These are phyloP conservation scores for Leptographium lundbergii DNA, from an alignment of 2,329 filamentous ascomycete species.

Conservation along the genomic window DNA sequence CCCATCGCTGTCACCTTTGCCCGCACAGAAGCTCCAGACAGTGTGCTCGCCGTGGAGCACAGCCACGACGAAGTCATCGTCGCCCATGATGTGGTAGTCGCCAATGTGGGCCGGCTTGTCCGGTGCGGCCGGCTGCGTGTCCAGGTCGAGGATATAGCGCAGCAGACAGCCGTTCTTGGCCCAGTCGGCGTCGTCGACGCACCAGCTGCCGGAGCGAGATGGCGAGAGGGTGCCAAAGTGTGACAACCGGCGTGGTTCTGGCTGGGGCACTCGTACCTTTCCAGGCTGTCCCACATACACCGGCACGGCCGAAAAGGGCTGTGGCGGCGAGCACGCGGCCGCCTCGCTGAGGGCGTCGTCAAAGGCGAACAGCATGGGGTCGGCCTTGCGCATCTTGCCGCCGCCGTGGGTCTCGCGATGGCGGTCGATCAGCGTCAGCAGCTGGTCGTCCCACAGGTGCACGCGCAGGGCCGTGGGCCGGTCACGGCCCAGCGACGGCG, in stretches of 20 bases:
- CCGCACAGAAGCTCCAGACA: constrained; percentile 10
- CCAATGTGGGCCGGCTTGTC: constrained; percentile 4
- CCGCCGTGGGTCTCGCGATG: constrained; percentile 2
- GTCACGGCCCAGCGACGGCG: neutral
- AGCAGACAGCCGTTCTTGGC: constrained; percentile 3
- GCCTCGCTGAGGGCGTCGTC: constrained; percentile 8
- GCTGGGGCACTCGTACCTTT: neutral
- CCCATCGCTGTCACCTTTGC: neutral
- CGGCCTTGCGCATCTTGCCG: constrained; percentile 5
- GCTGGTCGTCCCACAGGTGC: constrained; percentile 13
- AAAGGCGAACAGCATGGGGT: constrained; percentile 10
- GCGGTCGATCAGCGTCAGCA: constrained; percentile 9
- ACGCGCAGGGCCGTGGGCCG: neutral
- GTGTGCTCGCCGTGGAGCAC: constrained; percentile 7
- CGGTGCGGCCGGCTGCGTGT: neutral
- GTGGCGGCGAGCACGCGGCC: neutral
- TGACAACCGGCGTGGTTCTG: too few relatives aligned
- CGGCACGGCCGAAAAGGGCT: constrained; percentile 8
- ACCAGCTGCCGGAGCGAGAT: constrained; percentile 2
- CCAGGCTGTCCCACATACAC: neutral
- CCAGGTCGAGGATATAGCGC: constrained; percentile 12
- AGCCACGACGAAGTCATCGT: constrained; percentile 12
- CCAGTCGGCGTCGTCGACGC: constrained; percentile 10
- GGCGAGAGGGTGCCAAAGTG: too few relatives aligned
- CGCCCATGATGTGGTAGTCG: constrained; percentile 7